Base-by-base conservation (phyloP, 345 rosid species). In the Citrus glauca region DNA sequence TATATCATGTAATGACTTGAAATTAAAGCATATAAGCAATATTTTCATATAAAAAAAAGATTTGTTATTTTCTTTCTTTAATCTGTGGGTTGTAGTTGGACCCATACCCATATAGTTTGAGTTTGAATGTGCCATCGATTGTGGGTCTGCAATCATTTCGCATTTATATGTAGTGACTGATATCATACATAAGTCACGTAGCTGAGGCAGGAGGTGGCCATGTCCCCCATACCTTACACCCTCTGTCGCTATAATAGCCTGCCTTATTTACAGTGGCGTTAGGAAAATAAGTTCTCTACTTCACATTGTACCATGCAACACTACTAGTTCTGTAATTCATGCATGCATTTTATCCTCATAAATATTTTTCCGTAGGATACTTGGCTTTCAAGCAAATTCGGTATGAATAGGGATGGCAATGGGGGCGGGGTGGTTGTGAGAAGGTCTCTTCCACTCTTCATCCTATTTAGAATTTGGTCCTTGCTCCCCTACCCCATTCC, bases 401-500 rank as follows among this genome's bases (percentile, higher is more conserved):
- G 22, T 45, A 33, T 27, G 55, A 67, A 67, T 45, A 3, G 50
- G 17, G 17, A 45, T 45, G 50, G 5, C 17, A 45, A 45, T 45
- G 50, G 17, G 48, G 9, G 3, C 0, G 13, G 13, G 48, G 50
- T 42, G 50, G 14, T 1, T 4, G 5, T 45, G 4, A 3, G 4
- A 1, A 11, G 50, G 50, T 0, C 50, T 45, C 50, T 2, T 45
- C 16, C 48, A 42, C 48, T 2, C 1, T 5, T 45, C 50, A 11
- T 45, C 17, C 1, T 45, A 11, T 3, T 11, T 45, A 45, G 17
- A 11, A 13, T 45, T 13, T 45, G 17, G 5, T 10, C 4, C 1
- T 42, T 2, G 13, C 0, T 45, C 17, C 5, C 17, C 4, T 2
- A 3, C 1, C 1, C 0, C 13, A 13, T 45, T 45, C 1, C 1